These are phyloP conservation scores for Yamagishiella unicocca DNA, from an alignment of 139 green algal species.

Conservation along the genomic window DNA sequence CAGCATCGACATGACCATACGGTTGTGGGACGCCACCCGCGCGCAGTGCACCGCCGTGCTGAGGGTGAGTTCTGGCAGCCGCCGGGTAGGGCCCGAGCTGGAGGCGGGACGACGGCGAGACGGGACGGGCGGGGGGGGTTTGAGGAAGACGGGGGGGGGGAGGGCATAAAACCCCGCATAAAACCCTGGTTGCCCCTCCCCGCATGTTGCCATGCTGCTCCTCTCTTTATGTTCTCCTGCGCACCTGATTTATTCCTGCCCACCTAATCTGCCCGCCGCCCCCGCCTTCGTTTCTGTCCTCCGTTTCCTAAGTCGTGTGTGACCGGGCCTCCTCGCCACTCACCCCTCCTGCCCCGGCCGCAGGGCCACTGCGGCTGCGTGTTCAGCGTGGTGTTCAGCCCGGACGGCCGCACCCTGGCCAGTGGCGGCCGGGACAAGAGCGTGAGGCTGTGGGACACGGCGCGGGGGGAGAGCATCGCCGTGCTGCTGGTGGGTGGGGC, in stretches of 20 bases:
- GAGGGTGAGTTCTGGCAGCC: background rate
- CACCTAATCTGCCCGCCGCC: too few relatives aligned
- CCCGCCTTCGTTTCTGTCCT: too few relatives aligned
- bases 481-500: constrained; percentile 20
- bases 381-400: constrained; percentile 1
- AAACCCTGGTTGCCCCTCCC: too few relatives aligned
- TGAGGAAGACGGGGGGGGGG: too few relatives aligned
- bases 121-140: too few relatives aligned
- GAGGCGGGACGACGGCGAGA: too few relatives aligned
- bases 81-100: background rate
- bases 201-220: too few relatives aligned
- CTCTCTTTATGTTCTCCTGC: too few relatives aligned
- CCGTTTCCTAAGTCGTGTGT: too few relatives aligned
- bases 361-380: constrained; percentile 4
- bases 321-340: background rate
- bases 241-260: too few relatives aligned
- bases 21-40: constrained; percentile 5
- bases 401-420: constrained; percentile 8
- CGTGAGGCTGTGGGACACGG: constrained; percentile 13
- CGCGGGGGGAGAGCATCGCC: background rate
- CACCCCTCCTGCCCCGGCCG: background rate
- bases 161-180: too few relatives aligned
- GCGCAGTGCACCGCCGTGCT: constrained; percentile 8
- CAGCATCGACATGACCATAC: background rate
- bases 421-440: background rate